These are phyloP conservation scores for Punica granatum DNA, from an alignment of 345 rosid species.

Conservation along the genomic window DNA sequence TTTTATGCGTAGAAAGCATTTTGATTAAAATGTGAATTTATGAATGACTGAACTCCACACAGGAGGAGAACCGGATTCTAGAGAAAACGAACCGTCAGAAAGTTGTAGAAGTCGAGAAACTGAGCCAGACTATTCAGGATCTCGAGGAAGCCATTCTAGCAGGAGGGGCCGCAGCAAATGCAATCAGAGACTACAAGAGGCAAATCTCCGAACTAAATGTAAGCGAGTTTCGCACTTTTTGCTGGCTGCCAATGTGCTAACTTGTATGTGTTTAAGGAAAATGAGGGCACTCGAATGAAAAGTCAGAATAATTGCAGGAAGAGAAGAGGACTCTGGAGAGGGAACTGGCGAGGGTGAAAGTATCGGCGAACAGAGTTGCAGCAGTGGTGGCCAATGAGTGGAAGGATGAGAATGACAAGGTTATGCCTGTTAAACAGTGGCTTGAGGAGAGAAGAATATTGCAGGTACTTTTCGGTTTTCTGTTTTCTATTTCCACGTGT, in stretches of 20 bases:
- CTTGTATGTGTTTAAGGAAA: background rate
- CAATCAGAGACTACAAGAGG: slow-evolving; percentile 61
- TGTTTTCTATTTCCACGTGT: background rate
- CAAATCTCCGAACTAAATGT: slow-evolving; percentile 74
- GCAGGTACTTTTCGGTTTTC: slow-evolving; percentile 41
- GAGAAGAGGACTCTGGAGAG: slow-evolving; percentile 91
- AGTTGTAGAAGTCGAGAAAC: slow-evolving; percentile 80
- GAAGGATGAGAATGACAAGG: slow-evolving; percentile 91
- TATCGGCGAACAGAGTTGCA: slow-evolving; percentile 75
- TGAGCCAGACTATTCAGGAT: slow-evolving; percentile 68
- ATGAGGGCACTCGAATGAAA: background rate
- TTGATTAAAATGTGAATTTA: background rate
- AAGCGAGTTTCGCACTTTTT: slow-evolving; percentile 6
- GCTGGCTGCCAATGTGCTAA: background rate
- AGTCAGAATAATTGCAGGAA: slow-evolving; percentile 32
- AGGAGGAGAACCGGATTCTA: slow-evolving; percentile 86
- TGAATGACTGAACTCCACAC: background rate
- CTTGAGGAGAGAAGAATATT: slow-evolving; percentile 78
- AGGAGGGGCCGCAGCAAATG: slow-evolving; percentile 79
- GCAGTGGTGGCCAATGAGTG: slow-evolving; percentile 86
- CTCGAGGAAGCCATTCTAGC: slow-evolving; percentile 82
- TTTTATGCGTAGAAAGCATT: no score
- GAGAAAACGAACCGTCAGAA: slow-evolving; percentile 94
- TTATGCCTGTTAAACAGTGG: slow-evolving; percentile 92
- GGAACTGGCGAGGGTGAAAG: slow-evolving; percentile 84